Base-by-base conservation (phyloP, 805 yeast species). In the Peterozyma toletana region DNA sequence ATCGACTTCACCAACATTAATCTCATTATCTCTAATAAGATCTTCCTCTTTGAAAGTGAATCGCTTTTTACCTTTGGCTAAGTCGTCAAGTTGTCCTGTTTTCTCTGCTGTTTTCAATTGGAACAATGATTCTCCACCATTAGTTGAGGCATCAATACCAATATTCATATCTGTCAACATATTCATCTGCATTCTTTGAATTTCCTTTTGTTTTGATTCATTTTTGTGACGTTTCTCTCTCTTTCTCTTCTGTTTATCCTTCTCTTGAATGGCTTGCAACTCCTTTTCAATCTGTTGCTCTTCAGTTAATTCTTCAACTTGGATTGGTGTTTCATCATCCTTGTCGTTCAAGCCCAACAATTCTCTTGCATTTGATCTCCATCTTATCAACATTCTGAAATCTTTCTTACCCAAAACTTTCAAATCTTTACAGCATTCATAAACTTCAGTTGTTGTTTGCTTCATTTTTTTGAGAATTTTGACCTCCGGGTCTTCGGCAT, bases 341-440 rank as follows among this genome's bases (percentile, higher is more conserved):
- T 62, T 59, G 38, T 73, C 78, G 43, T 80, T 80, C 9, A 90
- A 61, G 10, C 86, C 95, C 36, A 93, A 68, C 27, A 80, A 63
- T 30, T 77, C 86, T 57, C 99, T 77, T 1, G 96, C 91, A 42
- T 82, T 80, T 53, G 83, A 78, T 67, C 99, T 81, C 87, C 97
- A 93, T 62, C 78, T 86, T 48, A 93, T 68, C 42, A 93, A 75
- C 59, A 71, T 65, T 56, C 91, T 83, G 68, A 93, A 93, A 63
- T 93, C 99, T 56, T 89, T 91, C 62, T 80, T 88, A 53, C 99
- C 99, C 44, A 93, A 72, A 5, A 91, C 97, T 61, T 87, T 88
- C 60, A 93, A 74, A 74, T 93, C 99, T 58, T 84, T 86, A 54
- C 91, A 70, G 61, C 96, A 88, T 52, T 83, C 89, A 38, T 80